phyloP scores from a whole-genome alignment of 257 asterid genomes.

The Cruciata laevipes region DNA sequence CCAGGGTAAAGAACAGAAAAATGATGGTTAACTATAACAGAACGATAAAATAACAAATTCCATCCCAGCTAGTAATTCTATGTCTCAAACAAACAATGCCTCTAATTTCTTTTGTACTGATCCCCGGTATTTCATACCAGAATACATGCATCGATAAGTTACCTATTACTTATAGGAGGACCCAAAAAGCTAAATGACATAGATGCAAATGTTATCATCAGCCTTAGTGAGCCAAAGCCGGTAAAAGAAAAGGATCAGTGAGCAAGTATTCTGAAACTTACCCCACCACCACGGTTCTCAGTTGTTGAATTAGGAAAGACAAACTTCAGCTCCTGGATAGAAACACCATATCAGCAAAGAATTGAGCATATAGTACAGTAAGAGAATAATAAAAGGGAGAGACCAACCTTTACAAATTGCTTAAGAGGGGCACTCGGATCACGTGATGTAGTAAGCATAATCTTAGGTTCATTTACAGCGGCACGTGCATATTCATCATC shows the following conservation, averaged over 20 bases:
- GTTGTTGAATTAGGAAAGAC: conserved; percentile 86
- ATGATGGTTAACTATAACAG: not conserved
- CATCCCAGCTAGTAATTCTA: no score
- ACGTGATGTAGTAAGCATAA: conserved; percentile 82
- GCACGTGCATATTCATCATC: conserved; percentile 95
- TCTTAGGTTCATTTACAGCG: conserved; percentile 69
- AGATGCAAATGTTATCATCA: not conserved
- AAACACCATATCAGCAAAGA: not conserved
- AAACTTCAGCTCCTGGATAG: conserved; percentile 63
- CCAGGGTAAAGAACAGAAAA: conserved; percentile 3
- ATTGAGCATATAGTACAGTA: not conserved
- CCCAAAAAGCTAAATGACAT: not conserved
- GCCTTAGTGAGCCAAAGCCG: not conserved
- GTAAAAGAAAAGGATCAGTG: no score
- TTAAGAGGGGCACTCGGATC: conserved; percentile 94
- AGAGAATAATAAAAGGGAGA: not conserved
- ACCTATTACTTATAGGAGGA: not conserved
- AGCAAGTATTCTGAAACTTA: conserved; percentile 27
- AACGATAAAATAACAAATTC: not conserved
- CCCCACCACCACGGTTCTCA: conserved; percentile 98
- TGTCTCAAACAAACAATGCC: no score
- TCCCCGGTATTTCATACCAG: not conserved
- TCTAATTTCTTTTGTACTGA: not conserved
- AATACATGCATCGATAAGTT: not conserved
- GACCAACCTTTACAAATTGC: conserved; percentile 81